Conservation (phyloP, 2,329 filamentous ascomycete species). For the Aureobasidium sp. region DNA sequence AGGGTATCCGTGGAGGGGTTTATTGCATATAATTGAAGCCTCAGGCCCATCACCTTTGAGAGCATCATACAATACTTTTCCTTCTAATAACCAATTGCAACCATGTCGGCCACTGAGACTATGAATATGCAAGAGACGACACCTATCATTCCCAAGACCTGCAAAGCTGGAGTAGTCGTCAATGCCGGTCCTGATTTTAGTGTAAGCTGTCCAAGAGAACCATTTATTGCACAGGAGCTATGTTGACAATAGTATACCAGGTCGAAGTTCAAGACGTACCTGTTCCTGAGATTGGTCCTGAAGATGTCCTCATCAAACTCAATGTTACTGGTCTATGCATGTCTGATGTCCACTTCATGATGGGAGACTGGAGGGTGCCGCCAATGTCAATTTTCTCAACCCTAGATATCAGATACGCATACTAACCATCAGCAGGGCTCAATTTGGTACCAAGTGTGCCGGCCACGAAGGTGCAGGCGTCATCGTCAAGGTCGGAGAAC, state of each 20-base stretch:
- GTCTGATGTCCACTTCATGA: constrained; percentile 52
- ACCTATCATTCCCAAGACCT: constrained; percentile 37
- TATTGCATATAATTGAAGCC: not conserved
- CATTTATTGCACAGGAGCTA: not conserved
- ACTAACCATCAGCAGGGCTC: constrained; percentile 16
- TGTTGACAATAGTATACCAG: not conserved
- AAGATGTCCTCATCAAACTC: constrained; percentile 51
- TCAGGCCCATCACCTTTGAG: not conserved
- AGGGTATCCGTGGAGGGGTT: not conserved
- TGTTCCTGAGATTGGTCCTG: constrained; percentile 44
- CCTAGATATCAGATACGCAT: not conserved
- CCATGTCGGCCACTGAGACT: not conserved
- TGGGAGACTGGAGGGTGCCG: constrained; percentile 45
- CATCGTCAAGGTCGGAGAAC: constrained; percentile 49
- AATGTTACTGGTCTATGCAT: constrained; percentile 54
- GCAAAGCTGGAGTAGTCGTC: constrained; percentile 46
- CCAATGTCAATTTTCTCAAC: constrained; percentile 30
- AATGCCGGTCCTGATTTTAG: constrained; percentile 45
- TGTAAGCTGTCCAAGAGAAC: not conserved
- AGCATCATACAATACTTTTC: not conserved
- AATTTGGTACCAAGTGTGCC: constrained; percentile 34
- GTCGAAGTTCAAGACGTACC: constrained; percentile 43
- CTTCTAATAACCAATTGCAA: not conserved
- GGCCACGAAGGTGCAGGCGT: constrained; percentile 54
- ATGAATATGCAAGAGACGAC: not conserved